Conservation (phyloP, 192 early-diverging fungal genomes). For the Backusella westeae region DNA sequence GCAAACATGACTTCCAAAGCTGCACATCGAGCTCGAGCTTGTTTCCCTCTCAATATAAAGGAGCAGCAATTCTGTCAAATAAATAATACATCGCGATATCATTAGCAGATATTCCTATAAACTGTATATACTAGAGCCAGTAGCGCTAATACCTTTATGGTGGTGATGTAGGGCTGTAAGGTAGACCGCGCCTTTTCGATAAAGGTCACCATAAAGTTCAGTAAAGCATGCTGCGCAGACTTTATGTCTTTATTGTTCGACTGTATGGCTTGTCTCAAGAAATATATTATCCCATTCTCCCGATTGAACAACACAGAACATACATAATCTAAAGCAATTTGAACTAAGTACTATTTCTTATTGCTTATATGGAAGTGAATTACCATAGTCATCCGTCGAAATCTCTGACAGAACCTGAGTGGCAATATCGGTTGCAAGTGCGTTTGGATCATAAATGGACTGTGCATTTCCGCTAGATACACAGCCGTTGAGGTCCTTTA, state of each 20-base stretch:
- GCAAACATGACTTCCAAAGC: conserved; percentile 12
- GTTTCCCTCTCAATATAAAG: background rate
- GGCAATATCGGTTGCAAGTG: conserved; percentile 24
- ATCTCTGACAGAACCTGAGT: conserved; percentile 18
- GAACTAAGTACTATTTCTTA: background rate
- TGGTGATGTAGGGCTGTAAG: conserved; percentile 34
- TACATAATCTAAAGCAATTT: conserved; percentile 38
- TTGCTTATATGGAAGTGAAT: background rate
- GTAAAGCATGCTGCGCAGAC: conserved; percentile 35
- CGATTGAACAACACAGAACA: conserved; percentile 42
- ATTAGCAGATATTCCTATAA: background rate
- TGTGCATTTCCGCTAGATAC: background rate
- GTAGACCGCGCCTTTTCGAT: conserved; percentile 31
- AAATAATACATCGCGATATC: background rate
- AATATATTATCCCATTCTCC: conserved; percentile 43
- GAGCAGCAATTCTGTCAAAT: background rate
- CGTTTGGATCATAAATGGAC: background rate
- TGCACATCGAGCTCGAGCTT: conserved; percentile 1
- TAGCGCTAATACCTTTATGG: conserved; percentile 41
- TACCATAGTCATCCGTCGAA: conserved; percentile 28
- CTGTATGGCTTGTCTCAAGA: conserved; percentile 31
- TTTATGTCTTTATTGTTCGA: conserved; percentile 19
- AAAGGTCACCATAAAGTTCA: conserved; percentile 46
- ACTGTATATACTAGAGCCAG: conserved; percentile 24
- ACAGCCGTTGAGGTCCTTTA: conserved; percentile 20